These are phyloP conservation scores for Ilex aquifolium DNA, from an alignment of 257 asterid species.

Conservation along the genomic window DNA sequence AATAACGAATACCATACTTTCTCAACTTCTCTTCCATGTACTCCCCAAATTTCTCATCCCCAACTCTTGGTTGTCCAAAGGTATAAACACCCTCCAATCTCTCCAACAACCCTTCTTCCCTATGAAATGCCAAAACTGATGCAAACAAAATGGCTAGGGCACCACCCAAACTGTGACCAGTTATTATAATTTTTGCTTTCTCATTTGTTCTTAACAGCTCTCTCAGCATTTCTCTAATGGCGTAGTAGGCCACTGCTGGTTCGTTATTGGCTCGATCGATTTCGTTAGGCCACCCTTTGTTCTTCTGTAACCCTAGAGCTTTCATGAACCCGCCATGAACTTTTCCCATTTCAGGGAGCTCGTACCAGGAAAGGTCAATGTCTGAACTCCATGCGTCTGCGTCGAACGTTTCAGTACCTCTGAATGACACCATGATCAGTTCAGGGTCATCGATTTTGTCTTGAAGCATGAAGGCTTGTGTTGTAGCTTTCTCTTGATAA, in stretches of 20 bases:
- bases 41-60: constrained; percentile 40
- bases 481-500: constrained; percentile 36
- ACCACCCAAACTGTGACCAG: constrained; percentile 78
- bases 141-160: constrained; percentile 55
- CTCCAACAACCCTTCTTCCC: constrained; percentile 28
- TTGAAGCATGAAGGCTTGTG: constrained; percentile 37
- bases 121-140: constrained; percentile 37
- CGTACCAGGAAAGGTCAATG: constrained; percentile 45
- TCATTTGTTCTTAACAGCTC: constrained; percentile 4
- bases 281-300: constrained; percentile 38
- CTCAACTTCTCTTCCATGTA: constrained; percentile 34
- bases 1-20: constrained; percentile 23
- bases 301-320: constrained; percentile 37
- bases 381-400: constrained; percentile 43
- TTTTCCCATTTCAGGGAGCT: constrained; percentile 27
- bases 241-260: constrained; percentile 37
- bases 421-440: constrained; percentile 23
- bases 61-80: constrained; percentile 72
- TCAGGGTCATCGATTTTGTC: constrained; percentile 19
- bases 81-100: constrained; percentile 54
- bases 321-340: constrained; percentile 57
- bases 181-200: constrained; percentile 28
- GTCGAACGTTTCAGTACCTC: constrained; percentile 44
- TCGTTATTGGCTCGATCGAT: constrained; percentile 7
- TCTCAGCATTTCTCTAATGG: constrained; percentile 25